Evolutionary conservation across 225 moss, liverwort and hornwort species (phyloP), one percentile per base, ranked within the genome.

Genomic region (Sphagnum contortum): DNA sequence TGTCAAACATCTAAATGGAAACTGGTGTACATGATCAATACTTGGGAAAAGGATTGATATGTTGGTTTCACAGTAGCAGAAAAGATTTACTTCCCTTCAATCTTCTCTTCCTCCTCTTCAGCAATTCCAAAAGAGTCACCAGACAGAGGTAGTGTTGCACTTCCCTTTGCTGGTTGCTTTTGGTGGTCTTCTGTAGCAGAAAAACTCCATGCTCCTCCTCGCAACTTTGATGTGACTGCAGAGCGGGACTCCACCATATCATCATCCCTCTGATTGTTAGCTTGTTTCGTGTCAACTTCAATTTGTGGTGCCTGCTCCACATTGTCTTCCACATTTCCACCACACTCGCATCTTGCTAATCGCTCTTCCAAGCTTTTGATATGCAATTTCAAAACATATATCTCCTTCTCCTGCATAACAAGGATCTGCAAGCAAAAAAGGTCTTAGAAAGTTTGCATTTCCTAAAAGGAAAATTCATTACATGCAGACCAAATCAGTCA

Each of bases 381-480:
- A 45, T 29, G 69, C 63, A 53, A 48, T 57, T 75, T 83, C 72
- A 83, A 72, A 51, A 66, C 59, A 53, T 77, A 56, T 62, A 83
- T 83, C 65, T 83, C 83, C 65, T 80, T 77, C 77, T 83, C 80
- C 60, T 83, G 83, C 8, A 83, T 80, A 48, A 83, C 6, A 52
- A 70, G 65, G 63, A 83, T 77, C 80, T 83, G 72, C 69, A 60
- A 47, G 44, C 62, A 64, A 50, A 59, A 47, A 6, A 45, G 9
- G 3, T n/a, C 0, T 29, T 29, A 29, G 29, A 29, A 29, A 29
- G 29, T 29, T 29, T 29, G 29, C 29, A 29, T 1, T 29, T 29
- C 29, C 29, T 29, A 29, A 29, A 29, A 29, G 29, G 29, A 29
- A 29, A 29, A 29, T 29, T 29, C 29, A 29, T 29, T 29, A 29